Percentiles rank a stretch among this genome's conserved stretches.
Evolutionary conservation across 2,329 filamentous ascomycete species (phyloP).

Genomic region (Ceratocystiopsis sp.): DNA sequence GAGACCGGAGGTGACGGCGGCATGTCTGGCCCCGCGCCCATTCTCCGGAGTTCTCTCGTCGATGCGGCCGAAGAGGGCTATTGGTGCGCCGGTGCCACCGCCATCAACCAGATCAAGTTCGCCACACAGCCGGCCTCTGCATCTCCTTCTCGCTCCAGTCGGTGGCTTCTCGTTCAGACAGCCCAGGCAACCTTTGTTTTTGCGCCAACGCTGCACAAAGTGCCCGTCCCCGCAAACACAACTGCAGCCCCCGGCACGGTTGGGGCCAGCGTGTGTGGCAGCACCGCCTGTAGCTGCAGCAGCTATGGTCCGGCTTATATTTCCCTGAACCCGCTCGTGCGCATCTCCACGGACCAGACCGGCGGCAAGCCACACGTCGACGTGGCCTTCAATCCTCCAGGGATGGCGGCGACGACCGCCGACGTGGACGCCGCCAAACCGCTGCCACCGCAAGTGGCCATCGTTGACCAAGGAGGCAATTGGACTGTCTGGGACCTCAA

Average conservation of each 20-base stretch:
- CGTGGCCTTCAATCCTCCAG: slow-evolving; percentile 42
- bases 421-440: too few species aligned
- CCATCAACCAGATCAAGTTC: slow-evolving; percentile 35
- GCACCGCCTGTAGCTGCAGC: slow-evolving; percentile 2
- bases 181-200: slow-evolving; percentile 33
- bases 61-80: slow-evolving; percentile 26
- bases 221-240: slow-evolving; percentile 13
- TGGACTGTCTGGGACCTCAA: slow-evolving; percentile 52
- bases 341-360: slow-evolving; percentile 32
- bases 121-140: slow-evolving; percentile 16
- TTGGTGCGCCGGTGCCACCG: slow-evolving; percentile 35
- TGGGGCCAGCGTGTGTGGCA: slow-evolving; percentile 1
- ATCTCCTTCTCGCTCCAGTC: slow-evolving; percentile 13
- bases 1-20: slow-evolving; percentile 16
- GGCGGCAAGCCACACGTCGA: slow-evolving; percentile 42
- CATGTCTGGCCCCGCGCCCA: too few species aligned
- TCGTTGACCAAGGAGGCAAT: slow-evolving; percentile 46
- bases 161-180: slow-evolving; percentile 37
- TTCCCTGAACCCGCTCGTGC: slow-evolving; percentile 35
- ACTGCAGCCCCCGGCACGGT: too few species aligned
- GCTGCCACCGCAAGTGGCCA: slow-evolving; percentile 39
- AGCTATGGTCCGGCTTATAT: slow-evolving; percentile 30
- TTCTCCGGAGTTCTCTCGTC: slow-evolving; percentile 9
- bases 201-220: slow-evolving; percentile 29
- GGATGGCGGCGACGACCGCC: slow-evolving; percentile 16